Base-by-base conservation (phyloP, 345 rosid species). In the Hypericum perforatum region DNA sequence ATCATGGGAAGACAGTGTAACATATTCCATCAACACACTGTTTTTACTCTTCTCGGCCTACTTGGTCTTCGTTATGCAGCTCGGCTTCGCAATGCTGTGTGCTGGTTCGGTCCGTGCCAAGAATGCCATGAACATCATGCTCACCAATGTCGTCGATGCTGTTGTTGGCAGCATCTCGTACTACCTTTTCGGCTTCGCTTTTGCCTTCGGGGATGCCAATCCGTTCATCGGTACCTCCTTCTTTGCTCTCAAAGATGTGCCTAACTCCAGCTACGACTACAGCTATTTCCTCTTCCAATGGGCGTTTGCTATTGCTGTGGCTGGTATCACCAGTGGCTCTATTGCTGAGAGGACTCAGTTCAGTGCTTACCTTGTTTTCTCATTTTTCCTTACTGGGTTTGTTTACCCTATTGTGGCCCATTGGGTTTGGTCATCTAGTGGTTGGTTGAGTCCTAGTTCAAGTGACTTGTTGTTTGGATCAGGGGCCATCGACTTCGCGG, bases 311-410 rank as follows among this genome's bases (percentile, higher is more conserved):
- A 77, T 74, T 8, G 89, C 85, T 0, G 85, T 71, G 55, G 82
- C 83, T 7, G 83, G 85, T 13, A 79, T 79, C 44, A 79, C 83
- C 0, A 82, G 85, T 38, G 86, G 90, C 8, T 84, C 86, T 0
- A 76, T 80, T n/a, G 91, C 86, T 16, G 86, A 83, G 58, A 60
- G 91, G 52, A 84, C 87, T 71, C 87, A 84, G 32, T 84, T 84
- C 68, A 74, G 81, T 63, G 79, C 85, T 5, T 78, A 80, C 59
- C 77, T 83, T 41, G 68, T 77, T 32, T 82, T 77, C 66, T 83
- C 86, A 0, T 76, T 80, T 68, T 83, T 78, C 63, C 75, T 83
- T 12, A 63, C 70, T 22, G 86, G 84, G 14, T 82, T 80, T 48
- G 84, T 80, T 11, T 80, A 80, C 62, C 90, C 84, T 3, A 8